Percentiles rank a stretch among this genome's conserved stretches.
Evolutionary conservation across 495 filamentous ascomycete genomes (phyloP).

Genomic region (Xylaria venustula): DNA sequence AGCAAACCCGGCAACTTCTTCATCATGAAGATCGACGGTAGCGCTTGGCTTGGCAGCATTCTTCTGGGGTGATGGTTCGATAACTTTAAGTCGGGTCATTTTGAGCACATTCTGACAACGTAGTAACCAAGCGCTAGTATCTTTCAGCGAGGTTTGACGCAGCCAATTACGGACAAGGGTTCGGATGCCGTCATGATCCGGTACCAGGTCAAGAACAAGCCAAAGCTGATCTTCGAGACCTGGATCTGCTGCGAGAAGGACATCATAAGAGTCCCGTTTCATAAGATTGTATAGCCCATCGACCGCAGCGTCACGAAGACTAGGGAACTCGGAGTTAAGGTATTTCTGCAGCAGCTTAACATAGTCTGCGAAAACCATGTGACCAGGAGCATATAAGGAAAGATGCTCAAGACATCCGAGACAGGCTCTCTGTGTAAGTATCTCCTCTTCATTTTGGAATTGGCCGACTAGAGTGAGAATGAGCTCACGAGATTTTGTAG

Average conservation of each 20-base stretch:
- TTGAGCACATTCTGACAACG: slow-evolving; percentile 86
- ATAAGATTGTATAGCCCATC: slow-evolving; percentile 92
- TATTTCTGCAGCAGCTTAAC: slow-evolving; percentile 78
- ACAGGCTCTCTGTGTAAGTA: slow-evolving; percentile 71
- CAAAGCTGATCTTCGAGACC: slow-evolving; percentile 89
- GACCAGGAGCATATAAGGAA: slow-evolving; percentile 83
- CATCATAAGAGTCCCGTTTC: slow-evolving; percentile 81
- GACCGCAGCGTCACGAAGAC: slow-evolving; percentile 76
- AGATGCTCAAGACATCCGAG: slow-evolving; percentile 86
- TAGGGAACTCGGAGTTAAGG: slow-evolving; percentile 62
- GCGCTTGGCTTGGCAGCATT: slow-evolving; percentile 48
- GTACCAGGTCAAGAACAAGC: slow-evolving; percentile 76
- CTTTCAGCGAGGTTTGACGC: slow-evolving; percentile 74
- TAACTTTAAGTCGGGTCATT: slow-evolving; percentile 67
- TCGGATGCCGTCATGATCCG: slow-evolving; percentile 70
- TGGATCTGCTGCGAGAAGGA: slow-evolving; percentile 68
- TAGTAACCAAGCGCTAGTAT: slow-evolving; percentile 79
- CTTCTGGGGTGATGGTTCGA: slow-evolving; percentile 44
- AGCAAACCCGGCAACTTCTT: slow-evolving; percentile 95
- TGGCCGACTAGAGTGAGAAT: slow-evolving; percentile 83
- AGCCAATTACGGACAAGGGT: slow-evolving; percentile 90
- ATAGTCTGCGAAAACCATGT: slow-evolving; percentile 79
- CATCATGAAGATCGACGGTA: slow-evolving; percentile 79
- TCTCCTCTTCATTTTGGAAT: slow-evolving; percentile 75
- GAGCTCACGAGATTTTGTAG: slow-evolving; percentile 84